Conservation (phyloP, 2,329 filamentous ascomycete genomes). For the Beauveria australis region DNA sequence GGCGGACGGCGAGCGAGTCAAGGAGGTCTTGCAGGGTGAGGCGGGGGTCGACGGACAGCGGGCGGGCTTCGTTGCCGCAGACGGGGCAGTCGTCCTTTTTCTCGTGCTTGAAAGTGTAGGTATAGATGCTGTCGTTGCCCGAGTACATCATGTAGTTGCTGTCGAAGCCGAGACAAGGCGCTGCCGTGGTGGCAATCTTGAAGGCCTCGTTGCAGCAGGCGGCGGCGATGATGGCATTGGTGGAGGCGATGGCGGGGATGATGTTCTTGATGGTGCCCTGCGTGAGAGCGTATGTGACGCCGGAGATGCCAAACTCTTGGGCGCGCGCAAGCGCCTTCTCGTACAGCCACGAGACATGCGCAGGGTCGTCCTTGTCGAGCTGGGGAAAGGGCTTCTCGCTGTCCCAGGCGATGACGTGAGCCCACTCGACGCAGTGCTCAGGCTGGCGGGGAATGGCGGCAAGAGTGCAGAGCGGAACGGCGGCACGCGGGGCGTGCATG, state of each 20-base stretch:
- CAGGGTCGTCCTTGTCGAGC: conserved; percentile 91
- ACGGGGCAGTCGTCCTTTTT: conserved; percentile 93
- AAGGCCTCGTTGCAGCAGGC: conserved; percentile 95
- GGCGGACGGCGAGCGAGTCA: conserved; percentile 70
- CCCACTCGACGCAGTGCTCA: conserved; percentile 98
- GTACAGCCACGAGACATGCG: conserved; percentile 96
- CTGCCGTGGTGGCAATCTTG: conserved; percentile 80
- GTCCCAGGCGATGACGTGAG: conserved; percentile 96
- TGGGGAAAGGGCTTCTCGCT: conserved; percentile 71
- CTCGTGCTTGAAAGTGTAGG: conserved; percentile 92
- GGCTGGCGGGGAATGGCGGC: conserved; percentile 94
- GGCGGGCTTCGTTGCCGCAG: conserved; percentile 75
- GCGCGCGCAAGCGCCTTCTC: conserved; percentile 75
- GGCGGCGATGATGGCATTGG: conserved; percentile 92
- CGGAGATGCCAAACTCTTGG: conserved; percentile 79
- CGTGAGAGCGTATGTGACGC: conserved; percentile 90
- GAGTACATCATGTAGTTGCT: conserved; percentile 99
- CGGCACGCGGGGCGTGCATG: conserved; percentile 96
- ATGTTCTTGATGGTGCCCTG: conserved; percentile 99
- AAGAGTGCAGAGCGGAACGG: conserved; percentile 91
- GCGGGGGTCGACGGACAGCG: conserved; percentile 61
- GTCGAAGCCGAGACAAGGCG: conserved; percentile 68
- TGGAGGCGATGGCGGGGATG: conserved; percentile 95
- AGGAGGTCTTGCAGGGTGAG: conserved; percentile 76
- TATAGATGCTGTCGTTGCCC: conserved; percentile 91